Conservation (phyloP, 805 yeast genomes). For the Candida germanica region DNA sequence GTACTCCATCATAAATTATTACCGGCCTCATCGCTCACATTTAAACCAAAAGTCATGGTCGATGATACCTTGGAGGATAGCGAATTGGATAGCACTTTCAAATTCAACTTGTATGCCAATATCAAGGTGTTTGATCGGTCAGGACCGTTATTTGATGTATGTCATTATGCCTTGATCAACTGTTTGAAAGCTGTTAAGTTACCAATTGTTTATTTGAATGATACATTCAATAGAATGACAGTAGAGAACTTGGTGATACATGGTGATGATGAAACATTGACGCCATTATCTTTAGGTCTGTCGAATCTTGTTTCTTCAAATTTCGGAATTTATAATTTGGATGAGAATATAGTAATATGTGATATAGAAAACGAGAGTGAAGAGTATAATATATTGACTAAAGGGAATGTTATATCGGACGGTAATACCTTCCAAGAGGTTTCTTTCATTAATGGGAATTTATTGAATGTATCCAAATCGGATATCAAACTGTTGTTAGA, state of each 20-base stretch:
- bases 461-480: conserved; percentile 42
- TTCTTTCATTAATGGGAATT: conserved; percentile 48
- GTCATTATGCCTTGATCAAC: conserved; percentile 63
- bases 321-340: conserved; percentile 12
- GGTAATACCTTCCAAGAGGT: conserved; percentile 17
- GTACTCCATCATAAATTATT: conserved; percentile 56
- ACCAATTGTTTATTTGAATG: conserved; percentile 54
- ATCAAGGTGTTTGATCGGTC: conserved; percentile 73
- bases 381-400: conserved; percentile 12
- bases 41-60: conserved; percentile 23
- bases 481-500: conserved; percentile 46
- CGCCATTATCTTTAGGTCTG: conserved; percentile 7
- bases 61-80: conserved; percentile 11
- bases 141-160: conserved; percentile 78
- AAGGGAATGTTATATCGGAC: conserved; percentile 8
- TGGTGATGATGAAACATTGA: conserved; percentile 1
- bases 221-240: conserved; percentile 7
- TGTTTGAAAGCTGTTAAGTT: conserved; percentile 60
- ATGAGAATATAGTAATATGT: conserved; percentile 11
- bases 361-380: conserved; percentile 16
- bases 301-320: conserved; percentile 9
- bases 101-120: conserved; percentile 62
- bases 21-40: conserved; percentile 26
- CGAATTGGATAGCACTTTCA: conserved; percentile 16
- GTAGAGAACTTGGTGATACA: conserved; percentile 8